Evolutionary conservation across 2,329 filamentous ascomycete species (phyloP).

Genomic region (Fusarium equiseti): DNA sequence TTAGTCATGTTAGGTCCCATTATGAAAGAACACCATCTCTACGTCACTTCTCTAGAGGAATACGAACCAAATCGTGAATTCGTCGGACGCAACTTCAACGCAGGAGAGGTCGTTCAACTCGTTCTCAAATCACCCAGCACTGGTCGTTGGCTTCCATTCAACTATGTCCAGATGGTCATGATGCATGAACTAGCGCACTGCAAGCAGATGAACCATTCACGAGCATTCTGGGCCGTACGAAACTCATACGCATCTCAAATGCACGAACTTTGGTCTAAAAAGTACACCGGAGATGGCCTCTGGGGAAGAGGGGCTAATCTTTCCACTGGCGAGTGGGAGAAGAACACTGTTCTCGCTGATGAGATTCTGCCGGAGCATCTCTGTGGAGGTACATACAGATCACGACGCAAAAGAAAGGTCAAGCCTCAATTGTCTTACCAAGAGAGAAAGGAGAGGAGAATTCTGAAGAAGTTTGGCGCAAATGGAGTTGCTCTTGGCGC

Average conservation of each 20-base stretch:
- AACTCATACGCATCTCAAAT: constrained; percentile 80
- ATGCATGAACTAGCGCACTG: constrained; percentile 92
- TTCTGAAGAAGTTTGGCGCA: constrained; percentile 80
- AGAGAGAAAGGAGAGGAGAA: constrained; percentile 78
- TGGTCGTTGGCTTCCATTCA: constrained; percentile 81
- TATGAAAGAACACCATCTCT: constrained; percentile 74
- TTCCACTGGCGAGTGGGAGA: constrained; percentile 69
- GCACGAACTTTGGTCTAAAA: constrained; percentile 74
- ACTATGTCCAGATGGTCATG: constrained; percentile 94
- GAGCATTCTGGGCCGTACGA: constrained; percentile 83
- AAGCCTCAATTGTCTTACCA: constrained; percentile 71
- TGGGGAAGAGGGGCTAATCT: constrained; percentile 81
- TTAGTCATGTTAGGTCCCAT: constrained; percentile 65
- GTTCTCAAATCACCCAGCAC: constrained; percentile 76
- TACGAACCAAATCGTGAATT: constrained; percentile 86
- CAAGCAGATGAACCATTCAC: constrained; percentile 91
- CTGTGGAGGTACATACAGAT: constrained; percentile 83
- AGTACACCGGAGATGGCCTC: constrained; percentile 83
- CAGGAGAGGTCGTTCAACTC: constrained; percentile 86
- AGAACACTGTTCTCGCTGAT: constrained; percentile 62
- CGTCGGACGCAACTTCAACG: constrained; percentile 90
- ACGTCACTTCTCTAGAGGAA: constrained; percentile 80
- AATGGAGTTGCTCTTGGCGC: constrained; percentile 77
- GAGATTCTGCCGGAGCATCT: constrained; percentile 76
- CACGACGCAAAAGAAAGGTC: constrained; percentile 67